Conservation (phyloP, 352 stramenopile genomes). For the Phytophthora foliorum region DNA sequence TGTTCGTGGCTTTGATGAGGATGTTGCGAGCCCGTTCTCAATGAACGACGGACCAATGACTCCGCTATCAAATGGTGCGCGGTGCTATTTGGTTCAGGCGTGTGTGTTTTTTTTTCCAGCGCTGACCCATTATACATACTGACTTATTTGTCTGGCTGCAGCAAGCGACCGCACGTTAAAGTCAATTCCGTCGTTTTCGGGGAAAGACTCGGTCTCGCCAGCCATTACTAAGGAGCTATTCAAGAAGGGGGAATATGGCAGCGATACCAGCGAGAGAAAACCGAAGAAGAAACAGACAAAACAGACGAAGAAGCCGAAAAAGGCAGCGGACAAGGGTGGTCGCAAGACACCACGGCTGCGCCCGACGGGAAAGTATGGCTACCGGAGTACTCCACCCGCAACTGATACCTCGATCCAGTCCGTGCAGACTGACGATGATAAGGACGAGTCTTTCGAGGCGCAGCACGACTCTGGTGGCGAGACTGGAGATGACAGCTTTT, state of each 20-base stretch:
- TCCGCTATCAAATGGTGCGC: conserved; percentile 70
- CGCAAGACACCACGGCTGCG: conserved; percentile 25
- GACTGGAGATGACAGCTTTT: conserved; percentile 70
- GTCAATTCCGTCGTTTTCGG: conserved; percentile 65
- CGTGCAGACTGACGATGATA: conserved; percentile 60
- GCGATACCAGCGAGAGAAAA: conserved; percentile 43
- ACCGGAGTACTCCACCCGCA: conserved; percentile 52
- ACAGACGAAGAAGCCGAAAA: conserved; percentile 38
- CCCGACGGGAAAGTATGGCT: conserved; percentile 55
- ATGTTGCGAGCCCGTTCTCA: conserved; percentile 64
- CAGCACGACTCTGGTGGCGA: conserved; percentile 55
- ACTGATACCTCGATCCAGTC: conserved; percentile 58
- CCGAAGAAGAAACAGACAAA: conserved; percentile 43
- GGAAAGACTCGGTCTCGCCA: conserved; percentile 57
- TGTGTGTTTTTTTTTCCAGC: conserved; percentile 1
- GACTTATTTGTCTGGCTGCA: conserved; percentile 22
- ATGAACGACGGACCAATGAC: conserved; percentile 71
- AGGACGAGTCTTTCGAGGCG: conserved; percentile 67
- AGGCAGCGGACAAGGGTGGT: conserved; percentile 33
- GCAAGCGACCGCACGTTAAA: conserved; percentile 72
- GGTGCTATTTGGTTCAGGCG: not conserved
- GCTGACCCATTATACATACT: not conserved
- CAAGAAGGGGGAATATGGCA: conserved; percentile 38
- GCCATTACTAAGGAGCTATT: conserved; percentile 73
- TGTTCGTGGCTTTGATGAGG: conserved; percentile 50